Evolutionary conservation across 352 stramenopile genomes (phyloP), one percentile per base, ranked within the genome.

Genomic region (Phytophthora palmivora): DNA sequence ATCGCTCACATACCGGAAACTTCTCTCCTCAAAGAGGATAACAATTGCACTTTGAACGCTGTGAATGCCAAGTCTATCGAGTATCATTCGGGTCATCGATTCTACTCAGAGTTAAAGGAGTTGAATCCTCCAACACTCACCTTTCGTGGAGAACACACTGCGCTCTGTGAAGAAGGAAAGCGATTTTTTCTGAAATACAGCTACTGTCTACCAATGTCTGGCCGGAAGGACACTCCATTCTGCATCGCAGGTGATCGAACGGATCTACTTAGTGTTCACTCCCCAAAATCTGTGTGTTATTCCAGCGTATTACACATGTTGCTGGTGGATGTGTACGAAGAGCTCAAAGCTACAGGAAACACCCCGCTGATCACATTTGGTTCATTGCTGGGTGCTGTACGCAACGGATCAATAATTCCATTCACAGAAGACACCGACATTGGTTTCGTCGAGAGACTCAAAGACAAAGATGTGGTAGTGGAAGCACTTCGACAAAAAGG

Each of bases 351-450:
- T 0, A 42, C 70, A 11, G 59, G 54, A 6, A 69, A 56, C 7
- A 41, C 57, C 15, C 78, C 78, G 18, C 46, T 67, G 22, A 37
- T 87, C 26, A 54, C 77, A 11, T 87, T 68, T 34, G 78, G 78
- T 28, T 72, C 78, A 34, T 43, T 87, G 16, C 58, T 87, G 0
- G 78, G 78, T 7, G 78, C 74, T 19, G 58, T 84, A 3, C 72
- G 75, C 15, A 78, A 83, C 33, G 55, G 41, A 3, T 79, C 72
- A 39, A 72, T 75, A 32, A 82, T 87, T 52, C 67, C 78, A 7
- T 87, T 78, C 58, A 84, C 78, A 3, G 75, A 84, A 45, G 78
- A 87, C 62, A 65, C 63, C 8, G 78, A 87, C 43, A 63, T 87
- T 4, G 76, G 60, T 2, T 80, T 77, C 52, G 63, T 67, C 22